Evolutionary conservation across 345 rosid species (phyloP).

Genomic region (Brassica nigra): DNA sequence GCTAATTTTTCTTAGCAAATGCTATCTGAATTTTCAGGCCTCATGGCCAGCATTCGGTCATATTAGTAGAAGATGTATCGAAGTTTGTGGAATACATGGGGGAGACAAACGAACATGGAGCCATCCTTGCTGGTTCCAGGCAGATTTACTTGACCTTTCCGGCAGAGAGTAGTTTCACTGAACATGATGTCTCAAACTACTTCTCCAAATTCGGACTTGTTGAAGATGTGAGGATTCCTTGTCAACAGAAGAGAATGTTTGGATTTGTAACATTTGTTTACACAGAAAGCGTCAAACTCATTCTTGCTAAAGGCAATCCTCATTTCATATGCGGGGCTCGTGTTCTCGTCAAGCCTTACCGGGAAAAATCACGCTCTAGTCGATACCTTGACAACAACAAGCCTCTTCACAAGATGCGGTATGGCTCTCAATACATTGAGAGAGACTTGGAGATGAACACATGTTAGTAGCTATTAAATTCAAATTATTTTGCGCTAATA

Average conservation of each 20-base stretch:
- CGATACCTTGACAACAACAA: conserved; percentile 67
- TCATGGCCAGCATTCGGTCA: conserved; percentile 93
- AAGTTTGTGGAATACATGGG: conserved; percentile 55
- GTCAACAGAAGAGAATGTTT: conserved; percentile 93
- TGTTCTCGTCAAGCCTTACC: conserved; percentile 93
- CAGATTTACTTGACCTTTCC: conserved; percentile 98
- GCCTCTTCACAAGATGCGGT: conserved; percentile 49
- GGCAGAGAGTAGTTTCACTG: conserved; percentile 84
- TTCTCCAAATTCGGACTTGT: conserved; percentile 85
- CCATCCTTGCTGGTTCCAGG: conserved; percentile 63
- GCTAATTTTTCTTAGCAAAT: neutral
- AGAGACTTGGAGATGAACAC: conserved; percentile 67
- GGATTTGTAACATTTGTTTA: conserved; percentile 86
- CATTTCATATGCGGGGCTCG: conserved; percentile 94
- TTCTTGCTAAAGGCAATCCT: conserved; percentile 87
- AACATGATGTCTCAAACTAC: conserved; percentile 81
- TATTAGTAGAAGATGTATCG: conserved; percentile 77
- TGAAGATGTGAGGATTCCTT: conserved; percentile 94
- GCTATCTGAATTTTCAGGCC: conserved; percentile 55
- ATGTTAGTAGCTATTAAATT: conserved; percentile 39
- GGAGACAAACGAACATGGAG: conserved; percentile 65
- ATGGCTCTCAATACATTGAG: conserved; percentile 50
- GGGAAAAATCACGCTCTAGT: conserved; percentile 75
- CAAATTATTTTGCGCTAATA: neutral
- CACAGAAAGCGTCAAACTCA: conserved; percentile 67